Evolutionary conservation across 495 filamentous ascomycete species (phyloP), one percentile per base, ranked within the genome.

Genomic region (Penicillium antarcticum): DNA sequence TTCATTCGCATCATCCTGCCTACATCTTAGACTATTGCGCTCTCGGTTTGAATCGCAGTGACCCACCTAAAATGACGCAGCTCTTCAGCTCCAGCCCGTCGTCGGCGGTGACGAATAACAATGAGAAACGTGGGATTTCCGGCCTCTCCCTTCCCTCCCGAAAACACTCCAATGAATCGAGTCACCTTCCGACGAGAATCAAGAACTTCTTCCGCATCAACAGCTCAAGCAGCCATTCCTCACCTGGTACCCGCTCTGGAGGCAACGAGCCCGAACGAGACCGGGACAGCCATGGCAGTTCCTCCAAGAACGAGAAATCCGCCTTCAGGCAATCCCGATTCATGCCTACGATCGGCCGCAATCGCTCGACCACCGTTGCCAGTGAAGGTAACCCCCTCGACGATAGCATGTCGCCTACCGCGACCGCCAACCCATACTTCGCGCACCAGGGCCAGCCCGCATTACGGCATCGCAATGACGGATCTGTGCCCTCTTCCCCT

Each of bases 171-270:
- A 73, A 69, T 55, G 67, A 74, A 17, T 72, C 73, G 2, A 68
- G 69, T 68, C 88, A 94, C 60, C 83, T 96, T 60, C 89, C 87
- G 31, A 87, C 92, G 65, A 91, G 87, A 68, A 82, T 98, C 69
- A 95, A 87, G 81, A 95, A 92, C 67, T 97, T 97, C 77, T 98
- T 98, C 77, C 90, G 94, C 61, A 96, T 97, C 74, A 96, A 88
- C 69, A 88, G 77, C 60, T 76, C 79, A 33, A 71, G 75, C 56
- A 83, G 71, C 66, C 81, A 80, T 56, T 70, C 71, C 52, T 75
- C 69, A 46, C 70, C 68, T 63, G 61, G 53, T 56, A 65, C 55
- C 58, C 71, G 70, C 64, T 53, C 55, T 35, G 68, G 65, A 60
- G 60, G 66, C 48, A 58, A 62, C 41, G 72, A 68, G 23, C 75